Evolutionary conservation across 192 early-diverging fungal genomes (phyloP), one percentile per base, ranked within the genome.

Genomic region (Entomortierella parvispora): DNA sequence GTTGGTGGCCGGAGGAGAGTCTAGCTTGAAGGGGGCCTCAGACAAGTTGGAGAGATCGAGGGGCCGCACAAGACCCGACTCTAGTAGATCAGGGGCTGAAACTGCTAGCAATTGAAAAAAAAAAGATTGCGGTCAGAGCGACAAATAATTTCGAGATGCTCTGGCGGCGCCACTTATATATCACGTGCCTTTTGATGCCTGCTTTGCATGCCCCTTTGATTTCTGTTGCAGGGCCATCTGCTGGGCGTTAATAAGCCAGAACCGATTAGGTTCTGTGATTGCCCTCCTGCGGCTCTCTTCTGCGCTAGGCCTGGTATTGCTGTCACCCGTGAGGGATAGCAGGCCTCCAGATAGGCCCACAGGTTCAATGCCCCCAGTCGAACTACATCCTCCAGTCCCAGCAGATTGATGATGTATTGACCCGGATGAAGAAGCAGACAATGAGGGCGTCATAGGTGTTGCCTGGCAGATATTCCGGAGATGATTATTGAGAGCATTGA

Each of bases 221-320:
- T 40, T 5, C 5, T 40, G 37, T 40, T 40, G 17, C 10, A 34
- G 56, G 11, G 37, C 32, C n/a, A 29, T 9, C 33, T 61, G 65
- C 4, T 64, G 61, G 28, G 61, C 17, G 22, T 52, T 72, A 46
- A 72, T 9, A 1, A 53, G 26, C 7, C 70, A 12, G 14, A 53
- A 23, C 6, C 62, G 62, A 42, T 71, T 71, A 0, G 70, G 74
- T 17, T 77, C 74, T 0, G 74, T 77, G 11, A 77, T 77, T 6
- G 74, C 74, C 43, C 74, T 32, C 15, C 74, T 40, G 3, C 74
- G 43, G n/a, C 37, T 68, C 11, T 77, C 74, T 5, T 77, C 74
- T 22, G 58, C 61, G 10, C 6, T 31, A 31, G 18, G 22, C 43
- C 51, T 5, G 43, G 26, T 43, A 44, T 31, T n/a, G 44, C 26